Evolutionary conservation across 176 grass and related monocot genomes (phyloP).

Genomic region (Eremochloa ophiuroides): DNA sequence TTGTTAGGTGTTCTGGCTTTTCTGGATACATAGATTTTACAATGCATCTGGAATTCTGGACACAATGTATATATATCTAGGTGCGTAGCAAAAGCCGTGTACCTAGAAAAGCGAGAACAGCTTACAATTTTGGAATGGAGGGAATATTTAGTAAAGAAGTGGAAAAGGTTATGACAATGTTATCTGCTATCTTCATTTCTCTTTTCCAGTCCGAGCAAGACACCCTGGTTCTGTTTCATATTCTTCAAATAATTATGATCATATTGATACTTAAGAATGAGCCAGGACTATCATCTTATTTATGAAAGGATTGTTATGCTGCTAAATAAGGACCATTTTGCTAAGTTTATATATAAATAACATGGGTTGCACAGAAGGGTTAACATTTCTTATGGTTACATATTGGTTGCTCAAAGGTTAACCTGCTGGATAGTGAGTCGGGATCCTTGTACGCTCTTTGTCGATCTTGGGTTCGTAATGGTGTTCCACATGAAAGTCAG

Average conservation of each 20-base stretch:
- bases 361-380: background rate
- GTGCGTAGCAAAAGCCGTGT: too few species aligned
- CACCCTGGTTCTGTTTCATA: background rate
- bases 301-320: background rate
- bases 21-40: background rate
- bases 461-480: conserved; percentile 59
- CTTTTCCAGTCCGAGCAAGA: background rate
- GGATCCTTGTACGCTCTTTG: conserved; percentile 62
- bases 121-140: background rate
- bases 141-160: background rate
- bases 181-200: background rate
- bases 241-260: background rate
- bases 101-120: background rate
- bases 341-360: background rate
- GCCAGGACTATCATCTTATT: background rate
- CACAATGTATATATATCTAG: too few species aligned
- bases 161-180: background rate
- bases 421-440: conserved; percentile 44
- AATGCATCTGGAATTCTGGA: background rate
- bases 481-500: conserved; percentile 56
- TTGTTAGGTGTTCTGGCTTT: background rate
- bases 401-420: conserved; percentile 42
- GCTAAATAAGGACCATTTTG: background rate
- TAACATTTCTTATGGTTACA: conserved; percentile 26
- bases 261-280: background rate